These are phyloP conservation scores for Cordyceps sp. DNA, from an alignment of 2,329 filamentous ascomycete genomes.

Conservation along the genomic window DNA sequence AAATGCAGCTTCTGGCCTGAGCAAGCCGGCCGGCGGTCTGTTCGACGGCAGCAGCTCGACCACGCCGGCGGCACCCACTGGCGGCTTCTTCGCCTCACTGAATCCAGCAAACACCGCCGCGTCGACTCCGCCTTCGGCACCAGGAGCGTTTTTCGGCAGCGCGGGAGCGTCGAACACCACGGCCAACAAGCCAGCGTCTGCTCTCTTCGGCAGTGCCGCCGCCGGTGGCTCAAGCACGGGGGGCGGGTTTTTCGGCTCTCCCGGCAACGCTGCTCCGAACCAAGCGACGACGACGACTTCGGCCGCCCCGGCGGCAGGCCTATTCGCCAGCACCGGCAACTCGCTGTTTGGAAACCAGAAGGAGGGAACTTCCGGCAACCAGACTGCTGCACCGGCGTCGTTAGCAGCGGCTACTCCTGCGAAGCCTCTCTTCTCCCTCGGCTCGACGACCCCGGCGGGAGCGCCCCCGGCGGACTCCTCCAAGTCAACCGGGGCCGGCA, in stretches of 20 bases:
- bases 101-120: slow-evolving; percentile 3
- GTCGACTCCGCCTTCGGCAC: slow-evolving; percentile 5
- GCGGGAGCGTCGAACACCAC: too few relatives aligned
- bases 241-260: slow-evolving; percentile 4
- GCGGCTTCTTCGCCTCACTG: slow-evolving; percentile 5
- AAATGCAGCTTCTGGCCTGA: too few relatives aligned
- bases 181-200: slow-evolving; percentile 10
- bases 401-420: slow-evolving; percentile 17
- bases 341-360: slow-evolving; percentile 13
- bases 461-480: slow-evolving; percentile 27
- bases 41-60: slow-evolving; percentile 5
- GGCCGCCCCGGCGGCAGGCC: slow-evolving; percentile 10
- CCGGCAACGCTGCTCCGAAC: slow-evolving; percentile 3
- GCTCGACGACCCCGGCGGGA: slow-evolving; percentile 30
- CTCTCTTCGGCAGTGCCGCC: slow-evolving; percentile 8
- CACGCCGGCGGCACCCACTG: background rate
- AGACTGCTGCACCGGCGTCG: slow-evolving; percentile 9
- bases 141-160: slow-evolving; percentile 5
- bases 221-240: slow-evolving; percentile 4
- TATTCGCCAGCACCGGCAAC: slow-evolving; percentile 13
- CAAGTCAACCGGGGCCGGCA: slow-evolving; percentile 9
- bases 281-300: slow-evolving; percentile 9
- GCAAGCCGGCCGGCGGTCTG: slow-evolving; percentile 4
- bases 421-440: slow-evolving; percentile 30
- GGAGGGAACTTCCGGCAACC: slow-evolving; percentile 1